Evolutionary conservation across 192 early-diverging fungal genomes (phyloP).

Genomic region (Chytriomyces sp.): DNA sequence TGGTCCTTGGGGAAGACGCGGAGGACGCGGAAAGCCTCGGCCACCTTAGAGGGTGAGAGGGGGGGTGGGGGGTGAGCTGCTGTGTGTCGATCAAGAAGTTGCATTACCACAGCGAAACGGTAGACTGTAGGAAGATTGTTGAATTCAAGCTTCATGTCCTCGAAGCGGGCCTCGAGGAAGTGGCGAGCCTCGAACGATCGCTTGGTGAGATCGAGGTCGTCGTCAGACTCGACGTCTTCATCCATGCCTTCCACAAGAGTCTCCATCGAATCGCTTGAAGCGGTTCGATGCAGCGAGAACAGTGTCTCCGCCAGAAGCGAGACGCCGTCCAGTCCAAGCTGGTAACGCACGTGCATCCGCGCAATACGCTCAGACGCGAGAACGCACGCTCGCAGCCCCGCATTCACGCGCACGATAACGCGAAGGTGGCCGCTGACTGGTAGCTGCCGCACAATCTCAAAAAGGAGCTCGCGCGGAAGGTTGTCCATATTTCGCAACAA

Average conservation of each 20-base stretch:
- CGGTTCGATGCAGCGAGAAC: too few relatives aligned
- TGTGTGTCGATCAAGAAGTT: neutral
- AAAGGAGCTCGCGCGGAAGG: neutral
- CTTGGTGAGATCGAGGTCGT: too few relatives aligned
- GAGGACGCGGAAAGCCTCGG: too few relatives aligned
- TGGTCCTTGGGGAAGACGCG: neutral
- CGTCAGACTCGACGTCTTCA: neutral
- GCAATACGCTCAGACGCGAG: neutral
- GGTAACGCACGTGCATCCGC: neutral
- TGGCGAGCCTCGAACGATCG: too few relatives aligned
- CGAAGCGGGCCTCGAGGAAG: too few relatives aligned
- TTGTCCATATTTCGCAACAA: too few relatives aligned
- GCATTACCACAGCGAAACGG: neutral
- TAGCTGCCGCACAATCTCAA: neutral
- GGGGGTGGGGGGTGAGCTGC: too few relatives aligned
- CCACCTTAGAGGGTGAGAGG: too few relatives aligned
- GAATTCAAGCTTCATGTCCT: neutral
- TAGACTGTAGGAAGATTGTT: neutral
- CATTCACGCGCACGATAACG: neutral
- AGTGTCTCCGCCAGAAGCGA: too few relatives aligned
- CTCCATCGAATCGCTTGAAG: too few relatives aligned
- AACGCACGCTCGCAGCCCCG: neutral
- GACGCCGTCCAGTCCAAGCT: neutral
- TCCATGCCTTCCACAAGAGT: too few relatives aligned
- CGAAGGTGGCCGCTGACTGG: neutral